Evolutionary conservation across 352 stramenopile genomes (phyloP).

Genomic region (Pythium volutum): DNA sequence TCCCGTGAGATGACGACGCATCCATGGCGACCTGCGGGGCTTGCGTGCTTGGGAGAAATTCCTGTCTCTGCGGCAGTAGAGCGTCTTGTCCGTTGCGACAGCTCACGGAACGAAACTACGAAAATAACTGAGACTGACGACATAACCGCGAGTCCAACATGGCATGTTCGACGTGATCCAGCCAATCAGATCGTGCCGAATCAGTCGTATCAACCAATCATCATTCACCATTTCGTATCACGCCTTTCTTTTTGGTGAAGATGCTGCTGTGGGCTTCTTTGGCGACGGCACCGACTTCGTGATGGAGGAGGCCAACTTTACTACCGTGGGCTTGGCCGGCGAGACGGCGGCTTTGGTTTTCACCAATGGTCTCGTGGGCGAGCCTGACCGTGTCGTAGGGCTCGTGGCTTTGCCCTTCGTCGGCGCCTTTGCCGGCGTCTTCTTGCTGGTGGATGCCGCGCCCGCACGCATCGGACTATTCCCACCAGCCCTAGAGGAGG

Average conservation of each 20-base stretch:
- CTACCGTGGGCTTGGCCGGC: neutral
- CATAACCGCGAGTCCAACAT: neutral
- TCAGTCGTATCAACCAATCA: constrained; percentile 9
- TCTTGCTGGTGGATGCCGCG: neutral
- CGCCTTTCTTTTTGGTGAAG: constrained; percentile 20
- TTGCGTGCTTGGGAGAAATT: no score
- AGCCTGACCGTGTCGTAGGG: constrained; percentile 10
- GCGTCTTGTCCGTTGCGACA: constrained; percentile 8
- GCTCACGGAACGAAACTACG: neutral
- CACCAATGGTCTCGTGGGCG: neutral
- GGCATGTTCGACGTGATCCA: neutral
- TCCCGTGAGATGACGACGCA: neutral
- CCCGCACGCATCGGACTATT: constrained; percentile 13
- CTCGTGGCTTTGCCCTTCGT: constrained; percentile 22
- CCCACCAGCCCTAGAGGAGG: neutral
- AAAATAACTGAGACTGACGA: constrained; percentile 24
- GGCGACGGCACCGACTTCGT: no score
- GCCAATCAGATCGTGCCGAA: constrained; percentile 4
- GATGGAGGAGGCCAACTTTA: no score
- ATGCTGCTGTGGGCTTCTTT: neutral
- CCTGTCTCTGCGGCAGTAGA: neutral
- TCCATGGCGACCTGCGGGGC: no score
- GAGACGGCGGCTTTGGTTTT: constrained; percentile 6
- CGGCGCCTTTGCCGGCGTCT: constrained; percentile 14
- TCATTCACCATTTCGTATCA: neutral